Evolutionary conservation across 345 rosid species (phyloP).

Genomic region (Reutealis trisperma): DNA sequence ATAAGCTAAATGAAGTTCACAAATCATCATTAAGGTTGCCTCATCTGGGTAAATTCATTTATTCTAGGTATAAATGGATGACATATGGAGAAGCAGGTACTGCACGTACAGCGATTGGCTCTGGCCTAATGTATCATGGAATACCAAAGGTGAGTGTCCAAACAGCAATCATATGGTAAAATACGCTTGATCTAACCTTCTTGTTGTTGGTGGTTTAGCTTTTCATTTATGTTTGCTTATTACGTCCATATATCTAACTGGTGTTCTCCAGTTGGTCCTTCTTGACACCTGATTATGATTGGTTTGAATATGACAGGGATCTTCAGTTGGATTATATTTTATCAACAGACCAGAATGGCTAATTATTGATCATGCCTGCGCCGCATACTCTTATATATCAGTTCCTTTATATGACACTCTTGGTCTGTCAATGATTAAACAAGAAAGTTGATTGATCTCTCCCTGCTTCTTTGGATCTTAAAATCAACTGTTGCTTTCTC

Average conservation of each 20-base stretch:
- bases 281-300: slow-evolving; percentile 16
- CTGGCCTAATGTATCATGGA: slow-evolving; percentile 74
- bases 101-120: slow-evolving; percentile 82
- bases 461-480: slow-evolving; percentile 8
- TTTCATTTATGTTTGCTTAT: neutral
- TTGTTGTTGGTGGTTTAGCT: neutral
- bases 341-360: slow-evolving; percentile 97
- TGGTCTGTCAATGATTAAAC: slow-evolving; percentile 48
- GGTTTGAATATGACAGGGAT: slow-evolving; percentile 52
- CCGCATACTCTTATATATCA: slow-evolving; percentile 79
- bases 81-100: slow-evolving; percentile 93
- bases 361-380: slow-evolving; percentile 92
- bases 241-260: neutral
- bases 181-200: neutral
- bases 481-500: slow-evolving; percentile 9
- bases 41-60: slow-evolving; percentile 8
- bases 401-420: slow-evolving; percentile 99
- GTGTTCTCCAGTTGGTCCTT: slow-evolving; percentile 11
- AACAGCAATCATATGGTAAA: slow-evolving; percentile 3
- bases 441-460: slow-evolving; percentile 9
- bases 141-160: slow-evolving; percentile 51
- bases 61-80: slow-evolving; percentile 85
- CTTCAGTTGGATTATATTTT: slow-evolving; percentile 83
- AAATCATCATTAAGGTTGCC: slow-evolving; percentile 8
- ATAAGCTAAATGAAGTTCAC: slow-evolving; percentile 13